A percentile compares a stretch with the other conserved stretches of the same genome.
These are phyloP conservation scores for Fulvia fulva DNA, from an alignment of 2,329 filamentous ascomycete species.

Conservation along the genomic window DNA sequence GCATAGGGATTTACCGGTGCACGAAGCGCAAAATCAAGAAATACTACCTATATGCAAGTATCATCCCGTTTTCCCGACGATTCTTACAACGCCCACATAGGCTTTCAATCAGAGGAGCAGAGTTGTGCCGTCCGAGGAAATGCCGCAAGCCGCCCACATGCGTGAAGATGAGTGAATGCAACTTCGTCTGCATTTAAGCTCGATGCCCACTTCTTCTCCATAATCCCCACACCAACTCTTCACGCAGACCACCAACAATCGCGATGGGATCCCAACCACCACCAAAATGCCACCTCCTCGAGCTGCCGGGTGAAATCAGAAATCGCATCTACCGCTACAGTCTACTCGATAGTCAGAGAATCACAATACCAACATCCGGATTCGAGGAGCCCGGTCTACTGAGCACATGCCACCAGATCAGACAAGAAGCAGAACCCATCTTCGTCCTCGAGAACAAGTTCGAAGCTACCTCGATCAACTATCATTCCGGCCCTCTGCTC, in stretches of 20 bases:
- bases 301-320: neutral
- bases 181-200: neutral
- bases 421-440: neutral
- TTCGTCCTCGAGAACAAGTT: neutral
- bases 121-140: neutral
- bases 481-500: neutral
- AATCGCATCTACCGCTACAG: neutral
- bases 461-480: neutral
- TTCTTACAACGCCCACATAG: too few species aligned
- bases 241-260: neutral
- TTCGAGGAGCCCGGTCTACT: neutral
- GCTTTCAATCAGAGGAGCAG: too few species aligned
- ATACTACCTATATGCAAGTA: too few species aligned
- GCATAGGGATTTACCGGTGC: too few species aligned
- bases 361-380: neutral
- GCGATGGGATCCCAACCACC: neutral
- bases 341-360: neutral
- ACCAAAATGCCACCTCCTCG: neutral
- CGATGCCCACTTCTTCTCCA: neutral
- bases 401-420: neutral
- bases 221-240: neutral
- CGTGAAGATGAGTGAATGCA: neutral
- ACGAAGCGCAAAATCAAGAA: too few species aligned
- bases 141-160: neutral
- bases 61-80: too few species aligned